These are phyloP conservation scores for Scutellaria galericulata DNA, from an alignment of 257 asterid genomes.

Conservation along the genomic window DNA sequence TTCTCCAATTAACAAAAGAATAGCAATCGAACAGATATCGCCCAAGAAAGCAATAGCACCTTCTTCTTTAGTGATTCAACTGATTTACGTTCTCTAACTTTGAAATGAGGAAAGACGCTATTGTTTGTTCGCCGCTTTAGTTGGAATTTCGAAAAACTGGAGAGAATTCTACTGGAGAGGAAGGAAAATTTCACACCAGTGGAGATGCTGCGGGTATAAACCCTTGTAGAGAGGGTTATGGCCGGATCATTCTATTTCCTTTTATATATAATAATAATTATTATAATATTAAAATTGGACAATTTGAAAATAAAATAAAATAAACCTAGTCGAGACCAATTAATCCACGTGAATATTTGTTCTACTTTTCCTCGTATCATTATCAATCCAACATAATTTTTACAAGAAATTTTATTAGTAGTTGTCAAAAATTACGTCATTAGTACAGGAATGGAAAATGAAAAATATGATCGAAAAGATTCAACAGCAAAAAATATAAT, in stretches of 20 bases:
- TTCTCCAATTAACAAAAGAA: background rate
- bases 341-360: too few relatives aligned
- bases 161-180: slow-evolving; percentile 4
- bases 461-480: too few relatives aligned
- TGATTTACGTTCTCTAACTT: background rate
- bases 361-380: too few relatives aligned
- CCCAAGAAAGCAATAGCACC: background rate
- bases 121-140: slow-evolving; percentile 4
- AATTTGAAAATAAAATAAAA: background rate
- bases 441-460: too few relatives aligned
- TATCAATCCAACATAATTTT: too few relatives aligned
- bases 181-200: background rate
- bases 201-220: background rate
- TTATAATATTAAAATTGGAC: background rate
- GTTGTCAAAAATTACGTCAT: too few relatives aligned
- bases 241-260: background rate
- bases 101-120: background rate
- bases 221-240: background rate
- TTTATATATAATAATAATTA: background rate
- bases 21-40: slow-evolving; percentile 20
- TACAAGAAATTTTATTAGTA: too few relatives aligned
- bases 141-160: background rate
- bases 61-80: background rate
- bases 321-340: background rate
- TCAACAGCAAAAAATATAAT: too few relatives aligned